These are phyloP conservation scores for Cadophora sp. DNA, from an alignment of 2,329 filamentous ascomycete genomes.

Conservation along the genomic window DNA sequence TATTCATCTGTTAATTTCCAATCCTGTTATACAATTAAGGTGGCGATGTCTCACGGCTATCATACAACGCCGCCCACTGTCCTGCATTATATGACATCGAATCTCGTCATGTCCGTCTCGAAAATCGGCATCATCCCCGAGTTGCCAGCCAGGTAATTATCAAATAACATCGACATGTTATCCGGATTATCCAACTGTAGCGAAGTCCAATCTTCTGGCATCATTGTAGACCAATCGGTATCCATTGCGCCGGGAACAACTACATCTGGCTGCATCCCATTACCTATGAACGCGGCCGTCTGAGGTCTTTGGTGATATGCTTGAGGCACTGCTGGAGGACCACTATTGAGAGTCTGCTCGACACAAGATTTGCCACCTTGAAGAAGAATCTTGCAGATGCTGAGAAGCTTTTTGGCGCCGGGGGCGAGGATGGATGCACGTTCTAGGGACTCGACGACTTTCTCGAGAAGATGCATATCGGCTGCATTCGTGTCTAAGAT, in stretches of 20 bases:
- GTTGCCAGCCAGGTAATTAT: constrained; percentile 20
- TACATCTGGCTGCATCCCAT: background rate
- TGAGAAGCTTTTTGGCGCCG: constrained; percentile 22
- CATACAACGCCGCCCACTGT: background rate
- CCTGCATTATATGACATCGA: constrained; percentile 5
- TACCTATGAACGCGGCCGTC: background rate
- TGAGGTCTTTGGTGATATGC: background rate
- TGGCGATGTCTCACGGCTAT: background rate
- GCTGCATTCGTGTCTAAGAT: constrained; percentile 21
- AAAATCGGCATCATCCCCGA: constrained; percentile 21
- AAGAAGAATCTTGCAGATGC: constrained; percentile 21
- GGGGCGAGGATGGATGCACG: constrained; percentile 16
- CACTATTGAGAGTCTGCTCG: constrained; percentile 15
- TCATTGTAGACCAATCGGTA: constrained; percentile 2
- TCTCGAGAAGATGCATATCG: constrained; percentile 23
- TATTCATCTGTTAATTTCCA: background rate
- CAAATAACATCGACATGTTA: constrained; percentile 23
- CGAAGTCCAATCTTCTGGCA: constrained; percentile 19
- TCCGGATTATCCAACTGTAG: constrained; percentile 18
- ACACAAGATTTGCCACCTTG: constrained; percentile 23
- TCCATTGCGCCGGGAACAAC: background rate
- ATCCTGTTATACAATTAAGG: background rate
- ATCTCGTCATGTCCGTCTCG: constrained; percentile 16
- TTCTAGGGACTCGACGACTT: constrained; percentile 23
- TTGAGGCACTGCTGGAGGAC: background rate